Base-by-base conservation (phyloP, 169 alveolate genomes). In the Cytauxzoon felis region DNA sequence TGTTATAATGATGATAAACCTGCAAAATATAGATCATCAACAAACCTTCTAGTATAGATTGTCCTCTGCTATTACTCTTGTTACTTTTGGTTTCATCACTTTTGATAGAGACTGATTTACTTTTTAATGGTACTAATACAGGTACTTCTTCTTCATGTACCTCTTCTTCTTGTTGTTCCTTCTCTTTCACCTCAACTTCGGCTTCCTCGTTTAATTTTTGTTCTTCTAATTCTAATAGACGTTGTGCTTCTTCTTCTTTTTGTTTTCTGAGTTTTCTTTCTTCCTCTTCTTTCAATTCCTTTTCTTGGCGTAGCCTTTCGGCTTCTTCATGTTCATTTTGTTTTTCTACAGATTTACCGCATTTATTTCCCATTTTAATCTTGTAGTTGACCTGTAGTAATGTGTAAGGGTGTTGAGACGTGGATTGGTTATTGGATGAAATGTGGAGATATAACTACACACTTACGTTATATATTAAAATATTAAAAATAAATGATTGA, bases 251-350 rank as follows among this genome's bases (percentile, higher is more conserved):
- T 24, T 16, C 1, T 27, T 47, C 66, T 18, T 56, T 38, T 6
- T 16, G 5, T 6, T 54, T 61, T 26, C 66, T 21, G 4, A 1
- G 33, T 19, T 34, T 6, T 0, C 50, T 3, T 42, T 48, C 73
- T 34, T 26, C 59, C 29, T 62, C 69, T 13, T 54, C 78, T 30
- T 5, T 18, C 54, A 7, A 42, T 42, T 29, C 26, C 3, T 6
- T 13, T 13, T 13, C 24, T 21, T 30, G 33, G 57, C 48, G 38
- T 13, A 48, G 29, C 13, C 29, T n/a, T 43, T 48, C 57, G 57
- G 57, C 57, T 16, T 48, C 57, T n/a, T 48, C 57, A 13, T n/a
- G 57, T 16, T 48, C 57, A n/a, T 13, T 48, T n/a, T 48, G 57
- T 48, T 13, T 13, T 43, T 48, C 26, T 13, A 13, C 29, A 13